Base-by-base conservation (phyloP, 2,329 filamentous ascomycete genomes). In the Xylaria sp. region DNA sequence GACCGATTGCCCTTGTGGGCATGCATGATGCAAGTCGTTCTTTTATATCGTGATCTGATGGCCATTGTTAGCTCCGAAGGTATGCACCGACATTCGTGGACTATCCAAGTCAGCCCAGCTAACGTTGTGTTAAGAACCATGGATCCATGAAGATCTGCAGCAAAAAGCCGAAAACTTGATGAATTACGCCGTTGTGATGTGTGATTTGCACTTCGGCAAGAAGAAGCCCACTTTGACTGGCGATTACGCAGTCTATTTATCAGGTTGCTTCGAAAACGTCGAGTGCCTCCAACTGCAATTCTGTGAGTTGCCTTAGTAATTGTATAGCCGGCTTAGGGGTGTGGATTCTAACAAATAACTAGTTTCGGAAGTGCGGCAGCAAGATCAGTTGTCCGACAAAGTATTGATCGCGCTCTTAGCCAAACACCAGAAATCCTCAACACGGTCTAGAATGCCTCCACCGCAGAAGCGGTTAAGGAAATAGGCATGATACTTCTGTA, bases 11-110 rank as follows among this genome's bases (percentile, higher is more conserved):
- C 78, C n/a, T 67, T 83, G 21, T 83, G 81, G 80, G 78, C 76
- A 15, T 78, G 77, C 67, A 70, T 82, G 69, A 83, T 82, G 80
- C 79, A 82, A 62, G 70, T 83, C 58, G 79, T 83, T 43, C 73
- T 83, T 40, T 77, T 82, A 67, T 83, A 83, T 62, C 76, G 77
- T 21, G 79, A 82, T 54, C 70, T 82, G 47, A 71, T 76, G 58
- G 69, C 40, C 4, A 58, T 68, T 23, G 54, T 60, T 40, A 62
- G 58, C 53, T 64, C 58, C 21, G 55, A 66, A 64, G 69, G 70
- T 71, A 70, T 43, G 51, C 15, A 33, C 13, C 21, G 27, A 38
- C 6, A 37, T 33, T 41, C 13, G 11, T n/a, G 23, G 11, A 11
- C 7, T 46, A 21, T 33, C 52, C 10, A 15, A 19, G 25, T 29